Conservation (phyloP, 306 rosid species). For the Prosopis cineraria region DNA sequence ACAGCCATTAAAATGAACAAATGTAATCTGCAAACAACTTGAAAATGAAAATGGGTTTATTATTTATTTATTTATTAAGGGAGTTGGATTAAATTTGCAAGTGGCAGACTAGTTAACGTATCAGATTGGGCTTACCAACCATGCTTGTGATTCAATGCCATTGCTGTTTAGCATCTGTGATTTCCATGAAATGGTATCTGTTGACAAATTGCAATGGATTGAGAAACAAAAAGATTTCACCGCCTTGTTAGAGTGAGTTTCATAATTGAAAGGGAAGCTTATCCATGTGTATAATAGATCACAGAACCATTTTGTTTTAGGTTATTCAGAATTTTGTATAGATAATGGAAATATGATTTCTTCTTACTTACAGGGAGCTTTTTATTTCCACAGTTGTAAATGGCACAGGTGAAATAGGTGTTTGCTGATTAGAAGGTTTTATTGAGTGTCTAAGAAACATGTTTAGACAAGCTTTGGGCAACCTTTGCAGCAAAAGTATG, state of each 20-base stretch:
- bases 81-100: background rate
- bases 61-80: background rate
- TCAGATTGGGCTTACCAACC: background rate
- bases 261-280: background rate
- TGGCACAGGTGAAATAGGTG: background rate
- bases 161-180: background rate
- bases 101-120: background rate
- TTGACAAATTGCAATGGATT: background rate
- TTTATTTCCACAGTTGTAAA: background rate
- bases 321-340: no score
- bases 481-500: constrained; percentile 43
- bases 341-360: background rate
- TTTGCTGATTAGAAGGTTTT: constrained; percentile 14
- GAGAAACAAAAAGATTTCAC: background rate
- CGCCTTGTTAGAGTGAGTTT: background rate
- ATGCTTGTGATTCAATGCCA: background rate
- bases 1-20: background rate
- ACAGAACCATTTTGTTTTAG: no score
- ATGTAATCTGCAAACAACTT: background rate
- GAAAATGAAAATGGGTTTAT: background rate
- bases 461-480: constrained; percentile 65
- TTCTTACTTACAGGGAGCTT: background rate
- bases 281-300: background rate
- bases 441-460: constrained; percentile 37
- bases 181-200: background rate